These are phyloP conservation scores for Metarhizium robertsii DNA, from an alignment of 2,329 filamentous ascomycete genomes.

Conservation along the genomic window DNA sequence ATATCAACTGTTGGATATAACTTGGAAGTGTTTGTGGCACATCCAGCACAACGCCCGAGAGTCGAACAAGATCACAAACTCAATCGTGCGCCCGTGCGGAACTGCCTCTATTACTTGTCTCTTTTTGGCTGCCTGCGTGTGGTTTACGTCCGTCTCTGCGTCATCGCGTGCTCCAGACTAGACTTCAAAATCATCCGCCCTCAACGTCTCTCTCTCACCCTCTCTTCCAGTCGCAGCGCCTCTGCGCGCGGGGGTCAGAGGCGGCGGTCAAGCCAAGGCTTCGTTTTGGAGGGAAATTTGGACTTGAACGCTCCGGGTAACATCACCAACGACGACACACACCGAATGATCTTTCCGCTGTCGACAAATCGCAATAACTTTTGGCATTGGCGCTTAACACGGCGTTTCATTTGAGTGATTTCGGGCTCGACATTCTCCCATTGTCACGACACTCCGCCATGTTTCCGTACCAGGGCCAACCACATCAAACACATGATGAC, in stretches of 20 bases:
- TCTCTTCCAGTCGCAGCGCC: neutral
- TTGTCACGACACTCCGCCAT: conserved; percentile 12
- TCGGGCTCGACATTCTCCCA: neutral
- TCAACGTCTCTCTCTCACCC: neutral
- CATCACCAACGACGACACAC: neutral
- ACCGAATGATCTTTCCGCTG: neutral
- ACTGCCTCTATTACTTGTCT: neutral
- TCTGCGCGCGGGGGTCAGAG: neutral
- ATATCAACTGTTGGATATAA: neutral
- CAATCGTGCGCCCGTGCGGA: conserved; percentile 2
- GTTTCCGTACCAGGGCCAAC: conserved; percentile 20
- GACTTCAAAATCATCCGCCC: neutral
- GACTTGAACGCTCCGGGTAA: neutral
- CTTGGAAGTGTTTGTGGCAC: conserved; percentile 4
- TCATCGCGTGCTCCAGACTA: neutral
- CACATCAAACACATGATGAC: conserved; percentile 22
- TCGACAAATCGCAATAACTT: neutral
- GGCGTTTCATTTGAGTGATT: neutral
- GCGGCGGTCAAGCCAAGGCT: neutral
- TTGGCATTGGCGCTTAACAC: neutral
- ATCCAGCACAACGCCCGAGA: neutral
- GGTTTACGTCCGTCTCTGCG: neutral
- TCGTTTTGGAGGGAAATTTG: neutral
- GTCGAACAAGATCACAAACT: conserved; percentile 1
- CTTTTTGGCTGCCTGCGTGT: neutral